phyloP scores from a whole-genome alignment of 371 early-diverging fungal genomes.

The Haplosporangium sp. region DNA sequence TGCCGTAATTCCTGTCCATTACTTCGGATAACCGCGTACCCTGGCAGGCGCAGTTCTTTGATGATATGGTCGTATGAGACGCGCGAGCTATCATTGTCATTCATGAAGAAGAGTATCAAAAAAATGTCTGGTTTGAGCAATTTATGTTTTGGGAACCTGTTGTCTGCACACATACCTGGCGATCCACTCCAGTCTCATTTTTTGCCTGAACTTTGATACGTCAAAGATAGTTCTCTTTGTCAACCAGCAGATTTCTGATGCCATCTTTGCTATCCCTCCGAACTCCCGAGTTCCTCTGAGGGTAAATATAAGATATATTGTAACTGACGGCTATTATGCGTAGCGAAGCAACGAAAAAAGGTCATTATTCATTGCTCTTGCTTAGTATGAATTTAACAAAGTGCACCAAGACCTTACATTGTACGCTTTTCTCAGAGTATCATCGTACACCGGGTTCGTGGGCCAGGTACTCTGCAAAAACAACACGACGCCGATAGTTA shows the following conservation, averaged over 20 bases:
- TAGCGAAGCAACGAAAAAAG: not conserved
- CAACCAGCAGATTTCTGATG: constrained; percentile 30
- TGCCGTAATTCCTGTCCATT: constrained; percentile 18
- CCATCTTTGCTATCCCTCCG: constrained; percentile 33
- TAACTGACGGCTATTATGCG: not conserved
- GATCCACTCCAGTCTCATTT: constrained; percentile 31
- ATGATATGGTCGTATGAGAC: constrained; percentile 10
- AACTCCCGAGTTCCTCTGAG: constrained; percentile 13
- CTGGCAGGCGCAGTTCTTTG: constrained; percentile 1
- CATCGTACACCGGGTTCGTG: constrained; percentile 29
- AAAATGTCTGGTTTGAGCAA: not conserved
- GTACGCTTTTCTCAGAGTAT: constrained; percentile 15
- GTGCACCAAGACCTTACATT: constrained; percentile 4
- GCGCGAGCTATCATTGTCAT: not conserved
- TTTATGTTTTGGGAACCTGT: not conserved
- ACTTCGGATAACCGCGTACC: constrained; percentile 17
- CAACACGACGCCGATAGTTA: not conserved
- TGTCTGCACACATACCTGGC: constrained; percentile 9
- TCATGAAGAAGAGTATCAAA: not conserved
- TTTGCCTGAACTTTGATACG: constrained; percentile 14
- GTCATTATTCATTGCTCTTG: not conserved
- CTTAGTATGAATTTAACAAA: not conserved
- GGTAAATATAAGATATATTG: constrained; percentile 25
- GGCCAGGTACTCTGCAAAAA: constrained; percentile 25
- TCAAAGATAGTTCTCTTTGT: constrained; percentile 29